Base-by-base conservation (phyloP, 164 flowering plant genomes). In the Macadamia tetraphylla region DNA sequence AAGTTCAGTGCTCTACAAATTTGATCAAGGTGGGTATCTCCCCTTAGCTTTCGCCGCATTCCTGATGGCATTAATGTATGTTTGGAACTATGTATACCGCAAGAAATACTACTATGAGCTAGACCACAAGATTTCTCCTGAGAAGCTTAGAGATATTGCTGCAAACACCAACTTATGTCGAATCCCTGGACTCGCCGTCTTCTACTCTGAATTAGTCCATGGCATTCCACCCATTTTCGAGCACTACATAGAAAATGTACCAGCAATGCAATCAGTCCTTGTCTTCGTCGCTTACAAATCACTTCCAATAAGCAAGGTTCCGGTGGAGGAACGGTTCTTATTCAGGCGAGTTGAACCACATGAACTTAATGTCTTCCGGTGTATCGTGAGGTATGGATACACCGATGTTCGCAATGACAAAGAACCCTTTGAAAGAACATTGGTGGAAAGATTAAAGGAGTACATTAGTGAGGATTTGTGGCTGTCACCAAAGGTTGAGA, bases 141-240 rank as follows among this genome's bases (percentile, higher is more conserved):
- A 35, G 5, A 35, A 35, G 40, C 40, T 35, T 35, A 35, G 70
- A 68, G 87, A 82, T 29, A 67, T 83, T 2, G 73, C 76, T 0
- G 48, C 43, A 0, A 65, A 77, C 44, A 66, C 77, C 1, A 77
- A 71, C 42, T 32, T 82, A 0, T 67, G 69, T 29, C 73, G 89
- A 3, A 35, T 35, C 40, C 40, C 40, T 35, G 40, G 40, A 35
- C 40, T 35, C 5, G 40, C 40, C 40, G 5, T 35, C 40, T 35
- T 35, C 75, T 89, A 89, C 75, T 87, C 93, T 0, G 93, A 89
- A 73, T 86, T 91, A 17, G 97, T 87, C 0, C 92, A 91, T 6
- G 94, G 97, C 2, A 84, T 91, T 29, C 92, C 94, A 3, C 93
- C 97, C 6, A 88, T 91, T 7, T 89, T 89, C 79, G 71, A 78